Percentiles rank a stretch among this genome's conserved stretches.
These are phyloP conservation scores for Coemansia sp. DNA, from an alignment of 192 early-diverging fungal species.

Conservation along the genomic window DNA sequence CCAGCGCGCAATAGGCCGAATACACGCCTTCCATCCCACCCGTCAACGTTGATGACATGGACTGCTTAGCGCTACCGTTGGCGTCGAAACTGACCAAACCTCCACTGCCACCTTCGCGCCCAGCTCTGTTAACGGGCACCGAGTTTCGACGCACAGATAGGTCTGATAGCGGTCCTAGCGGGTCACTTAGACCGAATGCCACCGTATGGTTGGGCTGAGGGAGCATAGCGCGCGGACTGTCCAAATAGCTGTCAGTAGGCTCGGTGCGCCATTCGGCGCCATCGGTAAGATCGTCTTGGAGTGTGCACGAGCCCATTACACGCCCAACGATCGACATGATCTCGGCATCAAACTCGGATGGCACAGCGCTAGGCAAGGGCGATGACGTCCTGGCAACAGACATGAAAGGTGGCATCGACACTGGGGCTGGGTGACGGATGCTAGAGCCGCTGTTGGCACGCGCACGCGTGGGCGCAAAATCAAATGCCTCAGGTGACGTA, in stretches of 20 bases:
- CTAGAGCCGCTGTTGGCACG: conserved; percentile 46
- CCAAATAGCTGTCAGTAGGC: conserved; percentile 4
- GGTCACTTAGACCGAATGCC: conserved; percentile 7
- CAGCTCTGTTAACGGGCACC: conserved; percentile 26
- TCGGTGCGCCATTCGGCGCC: conserved; percentile 50
- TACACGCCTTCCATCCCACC: conserved; percentile 25
- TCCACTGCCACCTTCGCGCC: neutral
- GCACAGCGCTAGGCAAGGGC: conserved; percentile 12
- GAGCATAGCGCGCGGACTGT: neutral
- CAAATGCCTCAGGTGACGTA: neutral
- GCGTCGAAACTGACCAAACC: neutral
- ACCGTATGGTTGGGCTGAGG: conserved; percentile 6
- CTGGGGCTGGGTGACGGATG: conserved; percentile 11
- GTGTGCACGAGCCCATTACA: conserved; percentile 45
- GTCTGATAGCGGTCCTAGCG: conserved; percentile 19
- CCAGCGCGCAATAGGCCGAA: conserved; percentile 42
- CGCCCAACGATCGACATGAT: conserved; percentile 50
- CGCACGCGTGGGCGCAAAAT: conserved; percentile 20
- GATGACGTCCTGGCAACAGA: conserved; percentile 2
- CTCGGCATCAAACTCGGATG: conserved; percentile 50
- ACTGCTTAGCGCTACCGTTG: neutral
- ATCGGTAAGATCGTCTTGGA: conserved; percentile 42
- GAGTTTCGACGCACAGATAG: conserved; percentile 41
- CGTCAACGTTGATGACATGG: neutral
- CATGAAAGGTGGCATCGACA: neutral